A percentile compares a stretch with the other conserved stretches of the same genome.
Conservation (phyloP, 192 early-diverging fungal species). For the Radiomyces spectabilis region DNA sequence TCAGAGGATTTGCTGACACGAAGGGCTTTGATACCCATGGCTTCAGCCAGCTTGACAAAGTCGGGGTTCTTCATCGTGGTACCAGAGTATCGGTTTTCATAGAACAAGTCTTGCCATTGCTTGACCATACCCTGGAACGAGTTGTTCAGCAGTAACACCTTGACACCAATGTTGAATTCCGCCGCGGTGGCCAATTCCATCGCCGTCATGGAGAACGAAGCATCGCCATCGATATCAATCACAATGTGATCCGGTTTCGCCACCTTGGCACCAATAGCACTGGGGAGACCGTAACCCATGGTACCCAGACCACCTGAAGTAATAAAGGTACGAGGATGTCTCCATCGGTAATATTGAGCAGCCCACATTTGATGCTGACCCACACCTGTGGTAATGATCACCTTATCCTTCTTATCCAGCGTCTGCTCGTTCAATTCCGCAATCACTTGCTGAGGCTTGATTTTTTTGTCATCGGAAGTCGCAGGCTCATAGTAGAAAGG, state of each 20-base stretch:
- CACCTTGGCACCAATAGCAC: slow-evolving; percentile 97
- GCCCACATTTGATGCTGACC: slow-evolving; percentile 99
- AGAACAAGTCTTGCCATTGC: slow-evolving; percentile 95
- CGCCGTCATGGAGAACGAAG: slow-evolving; percentile 96
- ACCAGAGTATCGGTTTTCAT: slow-evolving; percentile 91
- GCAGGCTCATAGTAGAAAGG: slow-evolving; percentile 77
- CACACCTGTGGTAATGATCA: slow-evolving; percentile 93
- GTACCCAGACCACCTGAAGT: slow-evolving; percentile 97
- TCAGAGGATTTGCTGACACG: slow-evolving; percentile 79
- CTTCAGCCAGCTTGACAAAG: slow-evolving; percentile 95
- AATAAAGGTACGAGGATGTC: slow-evolving; percentile 80
- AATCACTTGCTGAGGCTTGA: slow-evolving; percentile 94
- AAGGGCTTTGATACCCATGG: slow-evolving; percentile 87
- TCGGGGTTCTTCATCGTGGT: slow-evolving; percentile 96
- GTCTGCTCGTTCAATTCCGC: slow-evolving; percentile 87
- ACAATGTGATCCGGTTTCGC: slow-evolving; percentile 90
- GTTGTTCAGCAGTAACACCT: slow-evolving; percentile 95
- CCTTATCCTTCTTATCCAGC: slow-evolving; percentile 78
- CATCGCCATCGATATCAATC: slow-evolving; percentile 98
- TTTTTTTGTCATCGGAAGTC: slow-evolving; percentile 45
- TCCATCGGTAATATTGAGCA: slow-evolving; percentile 92
- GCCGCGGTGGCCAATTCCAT: slow-evolving; percentile 97
- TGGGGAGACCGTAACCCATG: slow-evolving; percentile 96
- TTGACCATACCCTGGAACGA: slow-evolving; percentile 99
- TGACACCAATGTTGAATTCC: slow-evolving; percentile 97